Evolutionary conservation across 805 yeast species (phyloP), one percentile per base, ranked within the genome.

Genomic region (Ogataea saltuana): DNA sequence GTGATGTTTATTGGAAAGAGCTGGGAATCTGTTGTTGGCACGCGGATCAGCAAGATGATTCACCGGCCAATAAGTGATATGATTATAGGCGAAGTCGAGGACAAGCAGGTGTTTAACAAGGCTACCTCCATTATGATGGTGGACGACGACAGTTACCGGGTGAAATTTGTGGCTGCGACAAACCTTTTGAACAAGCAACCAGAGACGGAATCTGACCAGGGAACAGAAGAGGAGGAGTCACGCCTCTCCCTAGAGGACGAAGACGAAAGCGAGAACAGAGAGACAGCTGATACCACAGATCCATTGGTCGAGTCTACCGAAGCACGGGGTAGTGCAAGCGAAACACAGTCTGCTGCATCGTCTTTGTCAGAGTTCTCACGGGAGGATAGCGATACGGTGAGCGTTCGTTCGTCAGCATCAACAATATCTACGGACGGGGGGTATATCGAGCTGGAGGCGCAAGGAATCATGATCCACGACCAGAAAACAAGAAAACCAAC

Each of bases 401-500:
- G 68, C 39, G 23, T 58, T 1, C 56, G 55, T 39, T 61, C 67
- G 1, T 44, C 53, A 2, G 34, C 57, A 3, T 65, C 70, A 10
- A 54, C 69, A 1, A 49, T 73, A n/a, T 66, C 77, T 0, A 80
- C 82, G 15, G 80, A 81, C 54, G 85, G 84, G 6, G 79, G 75
- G 8, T 66, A 76, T 12, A 76, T 83, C 7, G 91, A 87, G 51
- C 68, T 90, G 29, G 98, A 91, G 62, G 98, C 97, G 0, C 97
- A 91, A 58, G 99, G 99, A 3, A 83, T 93, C 8, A 63, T 91
- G 16, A 83, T 93, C 7, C 85, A 80, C 50, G 85, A 83, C 57
- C 62, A 71, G 2, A 67, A 68, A 27, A 71, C 81, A 0, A 70
- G 74, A 12, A 59, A 74, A 27, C 90, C 91, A 1, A 71, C 84